phyloP scores from a whole-genome alignment of 2,329 filamentous ascomycete species.

The Diplodia sapinea region DNA sequence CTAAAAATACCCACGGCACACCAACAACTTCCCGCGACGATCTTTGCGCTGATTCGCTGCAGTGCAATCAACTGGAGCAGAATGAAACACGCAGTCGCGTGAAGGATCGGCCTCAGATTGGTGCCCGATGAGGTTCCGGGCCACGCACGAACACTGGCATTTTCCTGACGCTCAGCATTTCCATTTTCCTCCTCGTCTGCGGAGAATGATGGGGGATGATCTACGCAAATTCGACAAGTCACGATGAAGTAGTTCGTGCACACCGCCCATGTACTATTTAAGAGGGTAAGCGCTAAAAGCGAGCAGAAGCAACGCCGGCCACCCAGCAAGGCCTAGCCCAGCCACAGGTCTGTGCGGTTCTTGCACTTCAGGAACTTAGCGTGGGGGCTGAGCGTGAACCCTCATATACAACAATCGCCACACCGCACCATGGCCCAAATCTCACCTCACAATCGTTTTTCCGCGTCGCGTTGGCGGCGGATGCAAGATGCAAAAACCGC shows the following conservation, averaged over 20 bases:
- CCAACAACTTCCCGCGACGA: not conserved
- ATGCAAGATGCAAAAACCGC: not conserved
- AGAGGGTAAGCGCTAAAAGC: conserved; percentile 5
- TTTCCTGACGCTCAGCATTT: too few relatives aligned
- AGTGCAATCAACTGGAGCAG: not conserved
- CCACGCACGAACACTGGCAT: not conserved
- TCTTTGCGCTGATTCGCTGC: not conserved
- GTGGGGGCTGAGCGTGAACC: conserved; percentile 1
- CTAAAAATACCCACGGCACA: not conserved
- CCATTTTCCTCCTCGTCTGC: too few relatives aligned
- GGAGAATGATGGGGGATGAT: not conserved
- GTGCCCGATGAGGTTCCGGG: not conserved
- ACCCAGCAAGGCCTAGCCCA: not conserved
- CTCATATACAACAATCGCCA: not conserved
- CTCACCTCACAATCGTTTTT: not conserved
- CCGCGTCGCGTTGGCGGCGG: not conserved
- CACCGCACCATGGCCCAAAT: not conserved
- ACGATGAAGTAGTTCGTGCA: not conserved
- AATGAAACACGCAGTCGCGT: not conserved
- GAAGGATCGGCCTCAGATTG: not conserved
- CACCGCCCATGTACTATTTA: not conserved
- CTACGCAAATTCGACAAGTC: not conserved
- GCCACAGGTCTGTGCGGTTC: not conserved
- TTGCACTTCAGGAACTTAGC: not conserved
- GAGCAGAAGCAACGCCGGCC: not conserved